phyloP scores from a whole-genome alignment of 1,139 yeast species.

The Dujonia santamariae region DNA sequence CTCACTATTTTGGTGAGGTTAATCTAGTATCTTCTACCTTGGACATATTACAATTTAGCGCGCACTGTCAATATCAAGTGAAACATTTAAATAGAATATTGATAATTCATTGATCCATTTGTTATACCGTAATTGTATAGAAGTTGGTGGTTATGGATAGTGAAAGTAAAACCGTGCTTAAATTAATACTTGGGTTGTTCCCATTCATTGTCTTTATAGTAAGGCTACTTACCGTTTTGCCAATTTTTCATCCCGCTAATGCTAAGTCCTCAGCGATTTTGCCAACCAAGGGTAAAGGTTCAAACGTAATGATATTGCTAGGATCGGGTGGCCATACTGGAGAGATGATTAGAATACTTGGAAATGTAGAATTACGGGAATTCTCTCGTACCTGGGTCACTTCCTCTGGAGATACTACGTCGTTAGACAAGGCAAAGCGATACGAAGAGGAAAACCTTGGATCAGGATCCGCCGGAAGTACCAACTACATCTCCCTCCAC shows the following conservation, averaged over 20 bases:
- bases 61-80: too few relatives aligned
- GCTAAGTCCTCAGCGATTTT: slow-evolving; percentile 14
- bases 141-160: too few relatives aligned
- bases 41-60: too few relatives aligned
- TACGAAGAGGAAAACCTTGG: slow-evolving; percentile 31
- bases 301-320: slow-evolving; percentile 50
- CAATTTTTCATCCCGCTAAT: slow-evolving; percentile 2
- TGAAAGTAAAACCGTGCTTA: slow-evolving; percentile 23
- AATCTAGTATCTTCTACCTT: too few relatives aligned
- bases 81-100: too few relatives aligned
- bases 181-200: slow-evolving; percentile 19
- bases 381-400: slow-evolving; percentile 43
- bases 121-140: too few relatives aligned
- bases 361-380: slow-evolving; percentile 24
- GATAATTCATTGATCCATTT: too few relatives aligned
- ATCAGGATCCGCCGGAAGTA: slow-evolving; percentile 14
- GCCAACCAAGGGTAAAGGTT: slow-evolving; percentile 24
- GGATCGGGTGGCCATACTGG: slow-evolving; percentile 97
- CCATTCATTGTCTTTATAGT: slow-evolving; percentile 24
- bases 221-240: slow-evolving; percentile 19
- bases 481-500: slow-evolving; percentile 41
- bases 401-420: slow-evolving; percentile 59
- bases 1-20: too few relatives aligned
- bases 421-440: slow-evolving; percentile 46
- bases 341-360: slow-evolving; percentile 75